phyloP scores from a whole-genome alignment of 805 yeast species.

The Wickerhamiella alocasiicola region DNA sequence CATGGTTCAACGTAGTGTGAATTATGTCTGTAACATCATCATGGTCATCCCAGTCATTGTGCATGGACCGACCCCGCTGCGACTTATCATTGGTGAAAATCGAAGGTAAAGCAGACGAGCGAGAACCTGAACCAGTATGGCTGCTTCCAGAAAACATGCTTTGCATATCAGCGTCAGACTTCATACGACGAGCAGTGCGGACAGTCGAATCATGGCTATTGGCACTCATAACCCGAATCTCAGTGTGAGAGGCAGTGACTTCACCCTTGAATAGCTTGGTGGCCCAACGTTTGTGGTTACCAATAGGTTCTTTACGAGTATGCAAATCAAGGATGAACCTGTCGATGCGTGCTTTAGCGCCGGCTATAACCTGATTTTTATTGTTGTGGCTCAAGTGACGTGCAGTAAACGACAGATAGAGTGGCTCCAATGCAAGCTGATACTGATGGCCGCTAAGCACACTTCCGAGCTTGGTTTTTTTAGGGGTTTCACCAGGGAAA shows the following conservation, averaged over 20 bases:
- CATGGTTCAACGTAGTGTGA: conserved; percentile 18
- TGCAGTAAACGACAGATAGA: conserved; percentile 64
- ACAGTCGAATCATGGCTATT: conserved; percentile 43
- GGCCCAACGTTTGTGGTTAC: conserved; percentile 30
- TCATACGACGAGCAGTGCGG: conserved; percentile 16
- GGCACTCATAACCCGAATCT: conserved; percentile 54
- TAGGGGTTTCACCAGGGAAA: conserved; percentile 36
- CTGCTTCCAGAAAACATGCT: conserved; percentile 8
- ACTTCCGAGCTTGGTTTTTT: conserved; percentile 45
- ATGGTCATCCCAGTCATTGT: conserved; percentile 51
- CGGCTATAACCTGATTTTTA: conserved; percentile 40
- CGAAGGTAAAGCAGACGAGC: conserved; percentile 18
- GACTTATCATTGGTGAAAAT: conserved; percentile 15
- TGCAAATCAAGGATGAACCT: conserved; percentile 53
- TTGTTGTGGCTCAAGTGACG: conserved; percentile 31
- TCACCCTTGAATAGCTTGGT: conserved; percentile 57
- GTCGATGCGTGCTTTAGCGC: conserved; percentile 52
- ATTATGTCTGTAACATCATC: conserved; percentile 70
- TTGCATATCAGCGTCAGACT: conserved; percentile 17
- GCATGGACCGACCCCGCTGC: not conserved
- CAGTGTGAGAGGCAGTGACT: conserved; percentile 55
- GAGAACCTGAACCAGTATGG: conserved; percentile 13
- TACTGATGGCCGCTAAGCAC: conserved; percentile 57
- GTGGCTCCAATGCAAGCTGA: conserved; percentile 56
- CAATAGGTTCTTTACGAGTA: conserved; percentile 35